Base-by-base conservation (phyloP, 768 basidiomycete species). In the Suillus placidus region DNA sequence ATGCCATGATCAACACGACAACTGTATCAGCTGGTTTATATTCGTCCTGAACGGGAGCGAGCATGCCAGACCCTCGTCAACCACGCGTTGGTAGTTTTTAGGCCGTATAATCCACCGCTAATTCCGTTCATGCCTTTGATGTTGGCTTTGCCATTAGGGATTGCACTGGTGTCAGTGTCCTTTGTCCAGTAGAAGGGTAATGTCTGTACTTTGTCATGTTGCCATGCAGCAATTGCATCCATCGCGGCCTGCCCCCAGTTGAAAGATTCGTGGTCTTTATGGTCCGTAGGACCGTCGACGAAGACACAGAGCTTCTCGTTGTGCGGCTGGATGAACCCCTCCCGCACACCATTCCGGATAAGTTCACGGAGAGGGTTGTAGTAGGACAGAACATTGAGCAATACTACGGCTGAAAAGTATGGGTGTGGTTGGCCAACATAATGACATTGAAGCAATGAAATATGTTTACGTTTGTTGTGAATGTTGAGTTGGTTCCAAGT, bases 401-500 rank as follows among this genome's bases (percentile, higher is more conserved):
- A 79, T 51, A 97, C 78, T 49, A 97, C 90, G 16, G 96, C 89
- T 95, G 37, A 14, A 26, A 35, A 32, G 16, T n/a, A 34, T 20
- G 12, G 69, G 13, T 30, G 13, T 9, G 62, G 9, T n/a, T 23
- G 38, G 18, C 5, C 26, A 1, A 23, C 13, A 5, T 23, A 9
- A 34, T 18, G 3, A 30, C 7, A 63, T 68, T 35, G 58, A 69
- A 68, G 69, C 1, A 64, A 69, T 57, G 4, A 20, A 40, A 60
- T 2, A 5, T 30, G 4, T 0, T 68, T 73, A 93, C 93, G 93
- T 80, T 94, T 94, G 63, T 85, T 83, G 74, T 95, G 93, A 51
- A 96, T 90, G 23, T 91, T 91, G 6, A 97, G 76, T 72, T 98
- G 97, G 23, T 92, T 93, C 97, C 97, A 99, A 0, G 96, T 97